Conservation (phyloP, 257 asterid species). For the Plantago major region DNA sequence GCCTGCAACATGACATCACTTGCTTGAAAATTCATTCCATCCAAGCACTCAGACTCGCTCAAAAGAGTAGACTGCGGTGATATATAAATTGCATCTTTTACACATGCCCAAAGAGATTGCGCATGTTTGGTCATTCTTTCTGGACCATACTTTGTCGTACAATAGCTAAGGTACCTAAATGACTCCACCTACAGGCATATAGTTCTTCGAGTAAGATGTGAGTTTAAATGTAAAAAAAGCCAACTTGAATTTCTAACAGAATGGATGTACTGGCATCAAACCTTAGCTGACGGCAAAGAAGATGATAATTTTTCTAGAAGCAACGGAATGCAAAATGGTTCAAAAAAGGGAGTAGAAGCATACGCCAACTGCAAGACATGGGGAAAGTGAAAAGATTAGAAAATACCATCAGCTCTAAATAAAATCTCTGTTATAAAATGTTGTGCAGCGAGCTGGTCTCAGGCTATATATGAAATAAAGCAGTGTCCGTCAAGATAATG, state of each 20-base stretch:
- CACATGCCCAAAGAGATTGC: slow-evolving; percentile 69
- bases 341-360: slow-evolving; percentile 82
- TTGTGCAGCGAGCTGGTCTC: neutral
- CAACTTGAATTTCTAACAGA: slow-evolving; percentile 8
- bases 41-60: slow-evolving; percentile 37
- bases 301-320: slow-evolving; percentile 88
- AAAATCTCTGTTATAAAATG: neutral
- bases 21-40: slow-evolving; percentile 58
- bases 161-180: slow-evolving; percentile 68
- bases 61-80: slow-evolving; percentile 51
- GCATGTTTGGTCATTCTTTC: slow-evolving; percentile 56
- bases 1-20: slow-evolving; percentile 67
- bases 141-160: slow-evolving; percentile 62
- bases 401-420: slow-evolving; percentile 10
- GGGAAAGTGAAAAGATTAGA: slow-evolving; percentile 26
- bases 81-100: slow-evolving; percentile 58
- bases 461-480: neutral
- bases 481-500: neutral
- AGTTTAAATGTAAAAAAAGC: slow-evolving; percentile 15
- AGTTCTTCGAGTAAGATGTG: slow-evolving; percentile 16
- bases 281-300: slow-evolving; percentile 84
- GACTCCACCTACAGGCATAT: slow-evolving; percentile 70
- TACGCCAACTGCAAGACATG: slow-evolving; percentile 71
- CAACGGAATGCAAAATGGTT: slow-evolving; percentile 72
- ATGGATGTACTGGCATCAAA: slow-evolving; percentile 26